These are phyloP conservation scores for Canavalia ensiformis DNA, from an alignment of 306 rosid genomes.

Conservation along the genomic window DNA sequence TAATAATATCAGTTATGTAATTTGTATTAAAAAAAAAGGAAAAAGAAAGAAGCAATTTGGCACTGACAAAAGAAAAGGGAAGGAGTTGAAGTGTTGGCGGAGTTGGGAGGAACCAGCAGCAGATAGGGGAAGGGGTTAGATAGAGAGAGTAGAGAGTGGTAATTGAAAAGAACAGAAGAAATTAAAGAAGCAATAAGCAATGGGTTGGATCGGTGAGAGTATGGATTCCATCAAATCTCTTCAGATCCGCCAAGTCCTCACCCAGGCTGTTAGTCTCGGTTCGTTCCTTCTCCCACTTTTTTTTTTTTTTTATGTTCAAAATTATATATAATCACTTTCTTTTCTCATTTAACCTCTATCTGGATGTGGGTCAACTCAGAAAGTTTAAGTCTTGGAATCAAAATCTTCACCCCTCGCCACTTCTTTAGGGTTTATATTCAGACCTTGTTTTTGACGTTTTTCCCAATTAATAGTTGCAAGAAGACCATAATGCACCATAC, in stretches of 20 bases:
- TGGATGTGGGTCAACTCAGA: not conserved
- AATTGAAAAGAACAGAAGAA: not conserved
- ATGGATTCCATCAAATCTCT: constrained; percentile 80
- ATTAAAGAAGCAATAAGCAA: not conserved
- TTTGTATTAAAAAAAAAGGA: too few relatives aligned
- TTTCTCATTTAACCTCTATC: not conserved
- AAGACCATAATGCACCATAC: not conserved
- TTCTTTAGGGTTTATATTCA: constrained; percentile 23
- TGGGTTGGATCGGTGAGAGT: constrained; percentile 84
- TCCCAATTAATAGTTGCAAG: not conserved
- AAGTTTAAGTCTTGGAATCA: not conserved
- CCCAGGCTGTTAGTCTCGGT: constrained; percentile 89
- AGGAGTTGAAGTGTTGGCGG: too few relatives aligned
- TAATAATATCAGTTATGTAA: too few relatives aligned
- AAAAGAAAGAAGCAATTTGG: too few relatives aligned
- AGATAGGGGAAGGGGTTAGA: not conserved
- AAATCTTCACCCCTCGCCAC: not conserved
- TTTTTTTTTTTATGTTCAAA: not conserved
- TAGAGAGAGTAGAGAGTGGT: not conserved
- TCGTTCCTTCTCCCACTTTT: constrained; percentile 43
- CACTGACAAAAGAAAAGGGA: too few relatives aligned
- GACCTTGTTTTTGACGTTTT: not conserved
- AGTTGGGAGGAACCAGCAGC: too few relatives aligned
- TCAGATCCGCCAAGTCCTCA: constrained; percentile 88
- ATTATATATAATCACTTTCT: not conserved